Base-by-base conservation (phyloP, 2,329 filamentous ascomycete genomes). In the Ceratocystis harringtonii region DNA sequence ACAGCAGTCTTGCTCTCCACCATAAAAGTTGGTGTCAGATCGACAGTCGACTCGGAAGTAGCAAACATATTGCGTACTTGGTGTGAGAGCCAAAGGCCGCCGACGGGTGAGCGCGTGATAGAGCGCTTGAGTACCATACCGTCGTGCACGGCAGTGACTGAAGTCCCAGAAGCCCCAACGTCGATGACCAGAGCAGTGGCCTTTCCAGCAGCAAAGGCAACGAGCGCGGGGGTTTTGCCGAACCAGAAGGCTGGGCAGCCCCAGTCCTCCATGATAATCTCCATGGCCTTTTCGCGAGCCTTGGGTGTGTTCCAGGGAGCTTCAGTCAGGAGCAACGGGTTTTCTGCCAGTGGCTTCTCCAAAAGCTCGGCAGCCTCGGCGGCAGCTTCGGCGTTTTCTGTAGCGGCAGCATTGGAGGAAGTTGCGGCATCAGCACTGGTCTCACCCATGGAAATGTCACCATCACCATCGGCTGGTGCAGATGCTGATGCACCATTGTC, bases 181-280 rank as follows among this genome's bases (percentile, higher is more conserved):
- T 97, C 94, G 69, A 99, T 82, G 55, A 99, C 91, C 55, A 99
- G 83, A 5, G 92, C 92, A 3, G 90, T 95, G 0, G 92, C 87
- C 76, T 96, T 97, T 69, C 94, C 94, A 17, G 90, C 88, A 19
- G 91, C 91, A 73, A 96, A 97, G 22, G 92, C 89, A 65, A 92
- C 86, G 73, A 96, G 82, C 55, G 96, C 92, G 30, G 92, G 91
- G 64, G 86, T 95, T 72, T 90, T 86, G 69, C 90, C 90, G 68
- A 97, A 80, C 82, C 92, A 99, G 76, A 96, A 97, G 4, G 94
- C 94, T 19, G 94, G 94, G 65, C 88, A 88, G 32, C 90, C 92
- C 91, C 94, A 99, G 72, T 85, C 89, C 80, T 99, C 94, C 87
- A 99, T 96, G 67, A 90, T 91, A 69, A 97, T 85, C 78, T 99